Conservation (phyloP, 2,329 filamentous ascomycete species). For the Microdochium bolleyi region DNA sequence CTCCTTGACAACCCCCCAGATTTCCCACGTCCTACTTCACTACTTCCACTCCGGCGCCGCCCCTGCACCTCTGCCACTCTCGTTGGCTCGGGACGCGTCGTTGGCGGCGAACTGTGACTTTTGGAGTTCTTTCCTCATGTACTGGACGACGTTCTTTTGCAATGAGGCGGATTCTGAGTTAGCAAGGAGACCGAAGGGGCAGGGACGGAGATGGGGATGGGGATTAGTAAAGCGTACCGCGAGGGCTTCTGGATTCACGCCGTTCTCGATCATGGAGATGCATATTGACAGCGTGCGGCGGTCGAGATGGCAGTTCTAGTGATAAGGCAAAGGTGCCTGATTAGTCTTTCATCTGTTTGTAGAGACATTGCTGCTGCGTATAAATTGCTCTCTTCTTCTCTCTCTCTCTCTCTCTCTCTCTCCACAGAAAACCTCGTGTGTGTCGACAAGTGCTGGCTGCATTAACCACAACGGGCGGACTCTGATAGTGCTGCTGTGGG, state of each 20-base stretch:
- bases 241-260: slow-evolving; percentile 89
- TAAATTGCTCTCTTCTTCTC: not conserved
- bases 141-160: slow-evolving; percentile 48
- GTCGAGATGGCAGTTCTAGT: slow-evolving; percentile 93
- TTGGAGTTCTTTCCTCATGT: slow-evolving; percentile 48
- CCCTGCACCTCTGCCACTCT: not conserved
- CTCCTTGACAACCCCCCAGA: no score
- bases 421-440: no score
- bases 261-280: slow-evolving; percentile 94
- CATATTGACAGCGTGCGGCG: slow-evolving; percentile 87
- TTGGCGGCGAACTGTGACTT: slow-evolving; percentile 32
- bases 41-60: not conserved
- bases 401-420: no score
- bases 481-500: no score
- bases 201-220: not conserved
- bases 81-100: slow-evolving; percentile 2
- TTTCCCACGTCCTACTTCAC: not conserved
- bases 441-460: no score
- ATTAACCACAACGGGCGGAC: no score
- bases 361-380: no score
- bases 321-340: no score
- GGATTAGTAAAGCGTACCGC: slow-evolving; percentile 55
- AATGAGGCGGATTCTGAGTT: not conserved
- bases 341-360: no score
- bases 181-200: not conserved